These are phyloP conservation scores for Trichomonascaceae sp. DNA, from an alignment of 1,139 yeast genomes.

Conservation along the genomic window DNA sequence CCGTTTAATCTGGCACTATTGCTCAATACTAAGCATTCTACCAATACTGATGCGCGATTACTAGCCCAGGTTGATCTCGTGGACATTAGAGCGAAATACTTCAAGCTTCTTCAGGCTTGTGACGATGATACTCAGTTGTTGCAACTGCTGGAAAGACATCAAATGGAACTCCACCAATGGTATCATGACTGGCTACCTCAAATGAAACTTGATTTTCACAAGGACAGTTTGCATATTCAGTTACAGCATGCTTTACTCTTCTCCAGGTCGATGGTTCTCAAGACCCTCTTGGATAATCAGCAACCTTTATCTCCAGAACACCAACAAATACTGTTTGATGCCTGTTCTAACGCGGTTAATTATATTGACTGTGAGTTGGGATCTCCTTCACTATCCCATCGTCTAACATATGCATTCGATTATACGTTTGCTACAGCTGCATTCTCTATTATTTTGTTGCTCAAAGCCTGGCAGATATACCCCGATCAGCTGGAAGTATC, in stretches of 20 bases:
- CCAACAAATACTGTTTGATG: conserved; percentile 1
- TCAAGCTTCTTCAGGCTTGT: not conserved
- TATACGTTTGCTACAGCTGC: conserved; percentile 10
- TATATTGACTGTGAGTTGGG: conserved; percentile 1
- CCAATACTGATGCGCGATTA: conserved; percentile 5
- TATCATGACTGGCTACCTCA: conserved; percentile 5
- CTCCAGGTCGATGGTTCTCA: conserved; percentile 8
- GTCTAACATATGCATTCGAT: conserved; percentile 7
- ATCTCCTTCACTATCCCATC: not conserved
- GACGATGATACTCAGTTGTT: not conserved
- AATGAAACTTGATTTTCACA: conserved; percentile 3
- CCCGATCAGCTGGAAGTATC: conserved; percentile 3
- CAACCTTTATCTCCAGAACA: conserved; percentile 1
- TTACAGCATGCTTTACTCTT: conserved; percentile 8
- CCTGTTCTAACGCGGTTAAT: conserved; percentile 5
- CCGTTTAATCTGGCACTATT: not conserved
- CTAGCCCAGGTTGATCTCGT: conserved; percentile 9
- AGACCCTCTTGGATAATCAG: conserved; percentile 4
- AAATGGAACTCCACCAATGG: conserved; percentile 5
- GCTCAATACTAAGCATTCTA: not conserved
- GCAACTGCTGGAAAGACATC: conserved; percentile 1
- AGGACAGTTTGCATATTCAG: conserved; percentile 5
- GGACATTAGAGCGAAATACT: conserved; percentile 5
- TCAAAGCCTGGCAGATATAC: conserved; percentile 2
- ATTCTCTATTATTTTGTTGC: conserved; percentile 4